phyloP scores from a whole-genome alignment of 768 basidiomycete species.

The Trametes maxima region DNA sequence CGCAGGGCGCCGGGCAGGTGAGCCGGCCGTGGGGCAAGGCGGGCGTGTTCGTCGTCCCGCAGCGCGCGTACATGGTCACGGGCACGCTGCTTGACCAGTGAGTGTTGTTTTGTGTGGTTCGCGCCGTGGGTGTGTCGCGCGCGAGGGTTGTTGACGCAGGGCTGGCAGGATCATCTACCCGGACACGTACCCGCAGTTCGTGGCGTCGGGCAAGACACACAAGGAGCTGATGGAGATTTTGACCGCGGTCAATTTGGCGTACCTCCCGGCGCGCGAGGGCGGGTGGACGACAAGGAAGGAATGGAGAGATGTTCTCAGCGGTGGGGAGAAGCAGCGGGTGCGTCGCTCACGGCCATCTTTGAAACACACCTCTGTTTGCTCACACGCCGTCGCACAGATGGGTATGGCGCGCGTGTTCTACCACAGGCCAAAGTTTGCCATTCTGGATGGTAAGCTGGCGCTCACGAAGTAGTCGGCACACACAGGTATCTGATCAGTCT shows the following conservation, averaged over 20 bases:
- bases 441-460: slow-evolving; percentile 72
- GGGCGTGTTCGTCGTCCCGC: slow-evolving; percentile 85
- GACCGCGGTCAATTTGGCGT: slow-evolving; percentile 79
- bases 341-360: slow-evolving; percentile 22
- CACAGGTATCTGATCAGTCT: background rate
- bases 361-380: background rate
- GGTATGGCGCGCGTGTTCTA: slow-evolving; percentile 92
- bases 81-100: slow-evolving; percentile 87
- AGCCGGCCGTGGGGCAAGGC: slow-evolving; percentile 42
- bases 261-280: slow-evolving; percentile 85
- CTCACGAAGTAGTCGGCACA: background rate
- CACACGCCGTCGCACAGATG: slow-evolving; percentile 52
- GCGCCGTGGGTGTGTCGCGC: background rate
- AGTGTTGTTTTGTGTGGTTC: slow-evolving; percentile 25
- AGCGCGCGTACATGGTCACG: slow-evolving; percentile 88
- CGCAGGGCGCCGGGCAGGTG: slow-evolving; percentile 41
- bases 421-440: slow-evolving; percentile 78
- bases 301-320: slow-evolving; percentile 94
- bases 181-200: slow-evolving; percentile 76
- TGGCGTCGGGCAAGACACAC: slow-evolving; percentile 58
- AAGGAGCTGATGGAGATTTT: slow-evolving; percentile 77
- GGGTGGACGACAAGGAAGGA: slow-evolving; percentile 90
- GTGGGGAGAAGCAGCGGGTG: slow-evolving; percentile 94
- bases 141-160: background rate
- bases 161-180: slow-evolving; percentile 77